A percentile compares a stretch with the other conserved stretches of the same genome.
These are phyloP conservation scores for Marchantia paleacea DNA, from an alignment of 225 moss, liverwort and hornwort genomes.

Conservation along the genomic window DNA sequence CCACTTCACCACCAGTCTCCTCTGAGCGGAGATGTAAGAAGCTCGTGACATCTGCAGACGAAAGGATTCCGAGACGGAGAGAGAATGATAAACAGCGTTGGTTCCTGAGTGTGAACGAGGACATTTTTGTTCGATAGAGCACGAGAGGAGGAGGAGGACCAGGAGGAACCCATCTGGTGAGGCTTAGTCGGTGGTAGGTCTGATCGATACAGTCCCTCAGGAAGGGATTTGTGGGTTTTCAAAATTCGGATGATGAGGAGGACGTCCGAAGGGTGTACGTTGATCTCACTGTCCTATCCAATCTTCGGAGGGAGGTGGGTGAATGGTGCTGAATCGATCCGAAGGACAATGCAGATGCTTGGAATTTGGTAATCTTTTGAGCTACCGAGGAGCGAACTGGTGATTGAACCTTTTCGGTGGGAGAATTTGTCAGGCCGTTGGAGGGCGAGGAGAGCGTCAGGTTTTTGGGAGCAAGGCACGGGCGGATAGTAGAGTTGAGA, in stretches of 20 bases:
- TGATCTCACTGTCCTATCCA: conserved; percentile 1
- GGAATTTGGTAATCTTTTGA: background rate
- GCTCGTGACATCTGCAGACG: no score
- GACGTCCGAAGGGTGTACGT: background rate
- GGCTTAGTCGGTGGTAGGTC: no score
- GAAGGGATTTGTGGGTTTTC: background rate
- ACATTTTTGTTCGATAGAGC: no score
- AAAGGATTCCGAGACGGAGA: no score
- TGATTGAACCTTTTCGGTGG: background rate
- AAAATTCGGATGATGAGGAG: conserved; percentile 4
- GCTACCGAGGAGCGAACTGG: conserved; percentile 6
- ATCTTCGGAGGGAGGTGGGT: background rate
- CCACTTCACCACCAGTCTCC: no score
- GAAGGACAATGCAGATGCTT: background rate
- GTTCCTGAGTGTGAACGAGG: no score
- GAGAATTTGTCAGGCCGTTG: background rate
- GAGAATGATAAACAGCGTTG: no score
- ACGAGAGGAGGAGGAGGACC: no score
- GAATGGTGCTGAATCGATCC: conserved; percentile 4
- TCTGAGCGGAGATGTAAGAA: no score
- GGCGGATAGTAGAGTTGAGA: background rate
- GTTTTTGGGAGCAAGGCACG: background rate
- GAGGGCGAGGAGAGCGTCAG: background rate
- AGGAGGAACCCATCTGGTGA: no score
- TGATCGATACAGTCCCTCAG: no score